phyloP scores from a whole-genome alignment of 805 yeast genomes.

The Candida peoriensis region DNA sequence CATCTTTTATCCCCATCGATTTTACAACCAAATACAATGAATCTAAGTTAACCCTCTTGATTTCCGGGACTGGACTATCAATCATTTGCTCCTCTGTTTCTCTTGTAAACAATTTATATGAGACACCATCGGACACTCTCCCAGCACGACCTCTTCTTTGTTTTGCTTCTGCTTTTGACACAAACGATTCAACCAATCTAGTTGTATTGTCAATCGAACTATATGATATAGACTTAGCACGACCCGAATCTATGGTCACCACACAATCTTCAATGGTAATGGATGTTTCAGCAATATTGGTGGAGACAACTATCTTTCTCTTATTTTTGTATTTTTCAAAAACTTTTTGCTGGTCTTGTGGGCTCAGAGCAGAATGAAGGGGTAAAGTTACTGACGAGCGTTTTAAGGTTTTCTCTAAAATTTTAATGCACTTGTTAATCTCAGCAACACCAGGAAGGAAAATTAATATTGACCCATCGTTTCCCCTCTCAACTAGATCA shows the following conservation, averaged over 20 bases:
- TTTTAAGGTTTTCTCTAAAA: constrained; percentile 25
- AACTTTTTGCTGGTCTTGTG: constrained; percentile 76
- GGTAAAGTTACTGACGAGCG: constrained; percentile 50
- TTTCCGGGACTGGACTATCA: constrained; percentile 82
- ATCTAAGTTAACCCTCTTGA: constrained; percentile 76
- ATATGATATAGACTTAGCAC: constrained; percentile 72
- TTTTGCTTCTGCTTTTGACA: constrained; percentile 81
- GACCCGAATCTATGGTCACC: constrained; percentile 83
- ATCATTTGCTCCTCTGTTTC: constrained; percentile 58
- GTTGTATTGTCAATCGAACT: constrained; percentile 67
- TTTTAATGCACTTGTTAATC: constrained; percentile 60
- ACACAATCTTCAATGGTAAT: constrained; percentile 95
- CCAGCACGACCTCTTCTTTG: constrained; percentile 99
- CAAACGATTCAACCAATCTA: constrained; percentile 73
- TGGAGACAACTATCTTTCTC: constrained; percentile 81
- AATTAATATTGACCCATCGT: constrained; percentile 71
- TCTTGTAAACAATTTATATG: constrained; percentile 74
- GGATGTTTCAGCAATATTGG: constrained; percentile 96
- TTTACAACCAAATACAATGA: constrained; percentile 79
- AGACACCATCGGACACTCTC: constrained; percentile 77
- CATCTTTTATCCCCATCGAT: constrained; percentile 80
- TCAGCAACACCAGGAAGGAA: constrained; percentile 92
- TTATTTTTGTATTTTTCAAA: constrained; percentile 53
- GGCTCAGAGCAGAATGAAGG: constrained; percentile 80
- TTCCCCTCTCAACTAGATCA: constrained; percentile 34